Percentiles rank a stretch among this genome's conserved stretches.
phyloP scores from a whole-genome alignment of 2,329 filamentous ascomycete genomes.

The Colletotrichum sp. region DNA sequence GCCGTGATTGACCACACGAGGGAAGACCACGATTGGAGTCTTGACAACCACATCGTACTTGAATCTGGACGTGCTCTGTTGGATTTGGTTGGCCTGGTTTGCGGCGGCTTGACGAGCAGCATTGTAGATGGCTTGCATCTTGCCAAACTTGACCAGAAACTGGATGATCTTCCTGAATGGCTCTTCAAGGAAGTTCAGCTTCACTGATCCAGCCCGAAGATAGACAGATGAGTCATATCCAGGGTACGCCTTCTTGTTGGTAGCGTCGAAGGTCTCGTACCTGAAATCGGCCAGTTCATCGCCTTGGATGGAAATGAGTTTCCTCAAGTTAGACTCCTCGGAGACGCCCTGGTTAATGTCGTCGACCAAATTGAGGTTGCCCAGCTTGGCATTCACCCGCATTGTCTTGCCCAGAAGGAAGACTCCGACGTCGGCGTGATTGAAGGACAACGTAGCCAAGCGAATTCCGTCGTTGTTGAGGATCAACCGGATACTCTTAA shows the following conservation, averaged over 20 bases:
- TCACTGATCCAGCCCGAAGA: constrained; percentile 91
- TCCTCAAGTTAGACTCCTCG: constrained; percentile 79
- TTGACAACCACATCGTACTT: constrained; percentile 94
- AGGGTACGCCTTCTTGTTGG: constrained; percentile 75
- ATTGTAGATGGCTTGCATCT: constrained; percentile 99
- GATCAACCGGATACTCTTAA: constrained; percentile 93
- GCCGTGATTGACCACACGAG: constrained; percentile 74
- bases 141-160: constrained; percentile 97
- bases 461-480: constrained; percentile 98
- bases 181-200: constrained; percentile 96
- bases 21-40: constrained; percentile 96
- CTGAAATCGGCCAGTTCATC: constrained; percentile 96
- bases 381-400: constrained; percentile 85
- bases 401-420: constrained; percentile 87
- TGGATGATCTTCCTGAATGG: constrained; percentile 98
- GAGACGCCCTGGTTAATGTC: constrained; percentile 92
- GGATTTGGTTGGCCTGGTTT: constrained; percentile 90
- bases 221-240: constrained; percentile 94
- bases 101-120: constrained; percentile 93
- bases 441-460: constrained; percentile 89
- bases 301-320: constrained; percentile 92
- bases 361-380: constrained; percentile 87
- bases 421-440: constrained; percentile 88
- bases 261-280: constrained; percentile 91
- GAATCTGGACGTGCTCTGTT: constrained; percentile 87